A percentile compares a stretch with the other conserved stretches of the same genome.
These are phyloP conservation scores for Serendipita indica DNA, from an alignment of 768 basidiomycete genomes.

Conservation along the genomic window DNA sequence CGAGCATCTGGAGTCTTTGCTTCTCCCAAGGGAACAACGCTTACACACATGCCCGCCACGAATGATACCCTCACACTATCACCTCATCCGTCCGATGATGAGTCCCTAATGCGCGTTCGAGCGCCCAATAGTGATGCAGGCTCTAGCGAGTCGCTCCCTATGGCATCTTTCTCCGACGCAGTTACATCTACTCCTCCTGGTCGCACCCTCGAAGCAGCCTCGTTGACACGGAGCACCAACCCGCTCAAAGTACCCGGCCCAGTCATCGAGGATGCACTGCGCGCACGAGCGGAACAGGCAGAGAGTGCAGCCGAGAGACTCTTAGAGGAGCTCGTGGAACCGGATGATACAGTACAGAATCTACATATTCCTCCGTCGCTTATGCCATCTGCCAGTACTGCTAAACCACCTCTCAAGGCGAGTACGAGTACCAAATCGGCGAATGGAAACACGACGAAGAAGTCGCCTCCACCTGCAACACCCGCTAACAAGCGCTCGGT, in stretches of 20 bases:
- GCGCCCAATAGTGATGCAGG: neutral
- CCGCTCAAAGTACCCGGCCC: constrained; percentile 24
- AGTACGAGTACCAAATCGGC: neutral
- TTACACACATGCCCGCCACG: neutral
- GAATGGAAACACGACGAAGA: neutral
- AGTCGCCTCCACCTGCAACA: constrained; percentile 35
- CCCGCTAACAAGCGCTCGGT: constrained; percentile 43
- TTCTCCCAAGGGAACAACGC: neutral
- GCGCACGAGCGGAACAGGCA: constrained; percentile 81
- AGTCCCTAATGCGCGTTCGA: neutral
- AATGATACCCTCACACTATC: neutral
- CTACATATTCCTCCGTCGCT: constrained; percentile 39
- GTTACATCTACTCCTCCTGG: neutral
- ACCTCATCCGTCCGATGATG: neutral
- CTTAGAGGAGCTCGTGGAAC: constrained; percentile 62
- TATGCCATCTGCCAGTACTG: constrained; percentile 18
- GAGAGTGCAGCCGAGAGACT: constrained; percentile 83
- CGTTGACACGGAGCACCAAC: neutral
- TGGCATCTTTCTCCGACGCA: constrained; percentile 2
- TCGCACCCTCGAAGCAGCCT: neutral
- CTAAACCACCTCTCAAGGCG: neutral
- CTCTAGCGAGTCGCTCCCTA: neutral
- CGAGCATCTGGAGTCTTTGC: constrained; percentile 7
- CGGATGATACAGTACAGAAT: constrained; percentile 40
- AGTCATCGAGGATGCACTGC: constrained; percentile 68